Conservation (phyloP, 192 early-diverging fungal species). For the Umbelopsis vinacea region DNA sequence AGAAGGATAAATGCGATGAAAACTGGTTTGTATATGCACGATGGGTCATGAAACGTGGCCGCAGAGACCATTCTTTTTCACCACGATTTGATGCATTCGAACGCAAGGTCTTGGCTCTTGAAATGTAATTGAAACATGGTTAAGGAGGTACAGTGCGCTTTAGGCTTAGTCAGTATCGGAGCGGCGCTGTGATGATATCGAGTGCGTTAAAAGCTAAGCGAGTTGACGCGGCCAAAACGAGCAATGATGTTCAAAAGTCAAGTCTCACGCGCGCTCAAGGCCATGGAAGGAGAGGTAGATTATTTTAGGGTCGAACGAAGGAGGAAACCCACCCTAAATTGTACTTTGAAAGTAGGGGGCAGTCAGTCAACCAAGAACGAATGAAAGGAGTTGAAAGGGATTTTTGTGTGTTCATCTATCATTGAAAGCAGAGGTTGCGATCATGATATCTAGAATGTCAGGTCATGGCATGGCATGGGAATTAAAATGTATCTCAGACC, state of each 20-base stretch:
- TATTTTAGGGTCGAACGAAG: slow-evolving; percentile 17
- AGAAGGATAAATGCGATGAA: no score
- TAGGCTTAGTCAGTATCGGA: not conserved
- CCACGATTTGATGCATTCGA: not conserved
- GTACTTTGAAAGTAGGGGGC: not conserved
- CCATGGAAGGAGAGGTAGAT: not conserved
- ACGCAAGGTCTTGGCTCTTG: no score
- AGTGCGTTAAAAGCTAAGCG: not conserved
- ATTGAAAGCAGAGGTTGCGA: not conserved
- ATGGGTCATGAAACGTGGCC: not conserved
- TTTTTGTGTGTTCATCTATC: not conserved
- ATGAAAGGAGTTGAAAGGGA: slow-evolving; percentile 20
- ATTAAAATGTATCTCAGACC: not conserved
- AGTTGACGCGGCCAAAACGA: not conserved
- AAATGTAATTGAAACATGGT: no score
- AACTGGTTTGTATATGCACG: no score
- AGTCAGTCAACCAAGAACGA: slow-evolving; percentile 9
- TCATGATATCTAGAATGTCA: no score
- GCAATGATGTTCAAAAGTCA: slow-evolving; percentile 1
- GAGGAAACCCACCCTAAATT: not conserved
- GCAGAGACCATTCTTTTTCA: not conserved
- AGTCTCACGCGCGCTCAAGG: not conserved
- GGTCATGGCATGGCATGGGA: not conserved
- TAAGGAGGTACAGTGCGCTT: not conserved
- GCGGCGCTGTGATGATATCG: not conserved